phyloP scores from a whole-genome alignment of 139 green algal genomes.

The Raphidocelis subcapitata region DNA sequence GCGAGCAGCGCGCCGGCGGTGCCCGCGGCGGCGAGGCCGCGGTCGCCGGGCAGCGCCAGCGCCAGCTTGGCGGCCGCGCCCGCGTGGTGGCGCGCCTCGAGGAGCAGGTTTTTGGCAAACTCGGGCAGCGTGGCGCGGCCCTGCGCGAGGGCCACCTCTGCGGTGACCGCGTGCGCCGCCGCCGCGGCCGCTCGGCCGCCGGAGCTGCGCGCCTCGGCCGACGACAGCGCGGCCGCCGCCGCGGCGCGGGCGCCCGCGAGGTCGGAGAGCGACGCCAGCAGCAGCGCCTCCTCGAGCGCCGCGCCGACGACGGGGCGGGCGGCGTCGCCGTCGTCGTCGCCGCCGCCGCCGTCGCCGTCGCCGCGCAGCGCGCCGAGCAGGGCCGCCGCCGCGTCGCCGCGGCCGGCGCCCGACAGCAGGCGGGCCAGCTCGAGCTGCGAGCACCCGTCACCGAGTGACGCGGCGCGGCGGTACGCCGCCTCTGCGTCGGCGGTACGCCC shows the following conservation, averaged over 20 bases:
- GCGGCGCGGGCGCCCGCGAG: slow-evolving; percentile 1
- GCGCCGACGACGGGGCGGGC: neutral
- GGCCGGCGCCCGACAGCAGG: slow-evolving; percentile 2
- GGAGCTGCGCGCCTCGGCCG: neutral
- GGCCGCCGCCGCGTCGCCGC: slow-evolving; percentile 2
- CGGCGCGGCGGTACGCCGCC: slow-evolving; percentile 11
- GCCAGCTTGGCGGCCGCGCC: slow-evolving; percentile 12
- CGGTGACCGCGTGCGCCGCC: slow-evolving; percentile 14
- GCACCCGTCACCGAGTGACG: neutral
- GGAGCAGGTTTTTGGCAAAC: slow-evolving; percentile 1
- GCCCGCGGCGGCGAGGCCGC: slow-evolving; percentile 13
- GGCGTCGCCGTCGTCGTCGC: neutral
- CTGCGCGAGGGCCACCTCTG: slow-evolving; percentile 4
- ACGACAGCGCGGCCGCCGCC: slow-evolving; percentile 14
- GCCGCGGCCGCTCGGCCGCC: slow-evolving; percentile 5
- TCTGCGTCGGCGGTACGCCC: slow-evolving; percentile 14
- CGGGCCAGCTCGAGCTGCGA: slow-evolving; percentile 18
- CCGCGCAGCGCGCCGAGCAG: neutral
- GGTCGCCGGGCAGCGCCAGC: slow-evolving; percentile 13
- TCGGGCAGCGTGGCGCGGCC: too few species aligned
- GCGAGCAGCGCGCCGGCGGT: slow-evolving; percentile 21
- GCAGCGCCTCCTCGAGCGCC: slow-evolving; percentile 18
- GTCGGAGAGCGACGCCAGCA: slow-evolving; percentile 8
- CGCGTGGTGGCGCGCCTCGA: slow-evolving; percentile 13
- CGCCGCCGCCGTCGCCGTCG: neutral